Evolutionary conservation across 2,329 filamentous ascomycete genomes (phyloP).

Genomic region (Dactylellina parvicollis): DNA sequence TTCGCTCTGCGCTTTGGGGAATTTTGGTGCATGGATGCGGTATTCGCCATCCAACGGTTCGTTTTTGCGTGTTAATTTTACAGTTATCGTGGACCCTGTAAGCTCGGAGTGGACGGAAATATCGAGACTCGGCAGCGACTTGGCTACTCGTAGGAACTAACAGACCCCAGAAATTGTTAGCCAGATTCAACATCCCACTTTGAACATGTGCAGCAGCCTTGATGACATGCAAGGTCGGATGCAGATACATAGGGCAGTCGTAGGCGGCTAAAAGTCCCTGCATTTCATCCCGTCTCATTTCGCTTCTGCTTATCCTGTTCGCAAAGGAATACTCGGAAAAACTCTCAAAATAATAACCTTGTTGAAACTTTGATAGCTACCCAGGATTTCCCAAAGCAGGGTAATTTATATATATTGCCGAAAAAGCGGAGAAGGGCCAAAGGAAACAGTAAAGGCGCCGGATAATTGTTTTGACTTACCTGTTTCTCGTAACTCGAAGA

Average conservation of each 20-base stretch:
- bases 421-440: slow-evolving; percentile 11
- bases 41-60: slow-evolving; percentile 72
- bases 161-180: slow-evolving; percentile 4
- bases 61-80: slow-evolving; percentile 75
- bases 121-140: slow-evolving; percentile 74
- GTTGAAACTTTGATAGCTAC: neutral
- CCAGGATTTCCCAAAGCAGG: slow-evolving; percentile 7
- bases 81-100: slow-evolving; percentile 71
- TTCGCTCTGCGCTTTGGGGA: slow-evolving; percentile 93
- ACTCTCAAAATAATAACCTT: neutral
- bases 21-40: slow-evolving; percentile 84
- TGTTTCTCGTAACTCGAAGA: slow-evolving; percentile 51
- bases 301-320: slow-evolving; percentile 31
- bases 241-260: neutral
- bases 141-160: slow-evolving; percentile 69
- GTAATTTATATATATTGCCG: slow-evolving; percentile 12
- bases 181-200: neutral
- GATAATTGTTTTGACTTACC: slow-evolving; percentile 34
- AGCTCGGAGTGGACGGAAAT: slow-evolving; percentile 69
- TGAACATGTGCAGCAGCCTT: slow-evolving; percentile 6
- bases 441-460: neutral
- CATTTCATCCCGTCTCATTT: slow-evolving; percentile 51
- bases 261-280: slow-evolving; percentile 45
- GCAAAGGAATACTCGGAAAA: slow-evolving; percentile 10
- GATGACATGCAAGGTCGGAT: neutral